Conservation (phyloP, 2,329 filamentous ascomycete species). For the Grosmannia huntii region DNA sequence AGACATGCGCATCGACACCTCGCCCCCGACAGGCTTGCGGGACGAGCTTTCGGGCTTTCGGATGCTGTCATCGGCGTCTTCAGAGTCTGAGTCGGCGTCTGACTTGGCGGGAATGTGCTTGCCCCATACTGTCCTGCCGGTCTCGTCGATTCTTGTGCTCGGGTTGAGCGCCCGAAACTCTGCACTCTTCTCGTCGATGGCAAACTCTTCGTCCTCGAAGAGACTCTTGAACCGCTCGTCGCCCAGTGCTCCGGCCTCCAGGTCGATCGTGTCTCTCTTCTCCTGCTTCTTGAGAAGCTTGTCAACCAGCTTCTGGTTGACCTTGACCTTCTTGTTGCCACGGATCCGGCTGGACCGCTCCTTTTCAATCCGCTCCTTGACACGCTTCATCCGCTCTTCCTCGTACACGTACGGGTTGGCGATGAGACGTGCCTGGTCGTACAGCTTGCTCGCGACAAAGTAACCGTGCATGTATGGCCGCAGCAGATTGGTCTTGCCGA, state of each 20-base stretch:
- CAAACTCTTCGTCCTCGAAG: conserved; percentile 89
- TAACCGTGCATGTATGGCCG: conserved; percentile 98
- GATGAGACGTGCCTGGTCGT: conserved; percentile 88
- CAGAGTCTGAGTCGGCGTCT: conserved; percentile 21
- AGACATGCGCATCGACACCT: conserved; percentile 52
- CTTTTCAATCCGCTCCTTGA: conserved; percentile 93
- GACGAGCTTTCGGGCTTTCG: conserved; percentile 17
- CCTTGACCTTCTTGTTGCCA: conserved; percentile 93
- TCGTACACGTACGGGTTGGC: conserved; percentile 90
- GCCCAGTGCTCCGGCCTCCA: conserved; percentile 54
- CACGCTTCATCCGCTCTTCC: conserved; percentile 77
- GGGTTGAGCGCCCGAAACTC: conserved; percentile 88
- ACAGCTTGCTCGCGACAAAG: conserved; percentile 89
- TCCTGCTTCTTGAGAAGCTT: conserved; percentile 56
- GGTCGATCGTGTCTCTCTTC: conserved; percentile 43
- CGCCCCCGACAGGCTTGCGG: conserved; percentile 6
- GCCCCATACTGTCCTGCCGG: conserved; percentile 30
- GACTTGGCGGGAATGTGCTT: conserved; percentile 20
- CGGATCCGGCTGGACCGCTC: conserved; percentile 90
- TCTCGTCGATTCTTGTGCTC: conserved; percentile 49
- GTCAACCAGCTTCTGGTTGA: conserved; percentile 73
- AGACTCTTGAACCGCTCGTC: conserved; percentile 79
- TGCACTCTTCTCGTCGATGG: conserved; percentile 74
- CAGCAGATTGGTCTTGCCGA: conserved; percentile 80
- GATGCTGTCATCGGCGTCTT: conserved; percentile 22